Conservation (phyloP, 208 protist species). For the Leishmania amazonensis region DNA sequence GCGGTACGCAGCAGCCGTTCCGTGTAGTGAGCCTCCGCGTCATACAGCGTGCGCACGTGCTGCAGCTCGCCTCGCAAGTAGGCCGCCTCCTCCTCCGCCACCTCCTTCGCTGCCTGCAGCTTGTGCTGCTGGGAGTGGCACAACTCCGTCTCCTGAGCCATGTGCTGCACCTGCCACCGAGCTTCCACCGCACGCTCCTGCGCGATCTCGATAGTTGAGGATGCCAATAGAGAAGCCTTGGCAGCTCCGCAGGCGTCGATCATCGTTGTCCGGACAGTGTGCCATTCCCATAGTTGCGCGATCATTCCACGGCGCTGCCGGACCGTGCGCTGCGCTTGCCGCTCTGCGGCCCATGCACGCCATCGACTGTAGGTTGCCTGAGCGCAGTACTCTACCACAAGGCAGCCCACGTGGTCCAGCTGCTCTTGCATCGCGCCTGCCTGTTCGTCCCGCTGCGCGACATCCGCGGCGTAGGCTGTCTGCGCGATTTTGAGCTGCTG, state of each 20-base stretch:
- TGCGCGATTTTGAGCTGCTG: constrained; percentile 7
- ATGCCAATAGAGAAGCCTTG: background rate
- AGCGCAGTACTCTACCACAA: constrained; percentile 60
- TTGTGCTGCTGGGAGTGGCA: constrained; percentile 4
- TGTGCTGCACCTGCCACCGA: background rate
- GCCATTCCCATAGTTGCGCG: constrained; percentile 8
- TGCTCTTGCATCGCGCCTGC: constrained; percentile 1
- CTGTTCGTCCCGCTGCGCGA: background rate
- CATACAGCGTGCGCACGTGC: constrained; percentile 14
- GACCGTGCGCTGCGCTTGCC: constrained; percentile 8
- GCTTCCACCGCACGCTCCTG: background rate
- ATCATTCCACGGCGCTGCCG: constrained; percentile 14
- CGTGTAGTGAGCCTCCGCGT: constrained; percentile 6
- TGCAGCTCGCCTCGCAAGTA: constrained; percentile 24
- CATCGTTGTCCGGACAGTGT: background rate
- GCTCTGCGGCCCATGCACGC: constrained; percentile 29
- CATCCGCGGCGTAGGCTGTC: constrained; percentile 1
- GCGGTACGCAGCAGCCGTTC: constrained; percentile 8
- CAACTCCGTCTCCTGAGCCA: constrained; percentile 9
- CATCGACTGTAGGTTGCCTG: constrained; percentile 36
- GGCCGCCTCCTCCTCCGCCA: constrained; percentile 10
- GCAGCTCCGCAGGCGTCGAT: background rate
- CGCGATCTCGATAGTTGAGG: background rate
- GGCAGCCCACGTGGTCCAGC: constrained; percentile 17
- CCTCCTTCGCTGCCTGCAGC: constrained; percentile 1